A percentile compares a stretch with the other conserved stretches of the same genome.
These are phyloP conservation scores for Carnegiea gigantea DNA, from an alignment of 179 eudicot genomes.

Conservation along the genomic window DNA sequence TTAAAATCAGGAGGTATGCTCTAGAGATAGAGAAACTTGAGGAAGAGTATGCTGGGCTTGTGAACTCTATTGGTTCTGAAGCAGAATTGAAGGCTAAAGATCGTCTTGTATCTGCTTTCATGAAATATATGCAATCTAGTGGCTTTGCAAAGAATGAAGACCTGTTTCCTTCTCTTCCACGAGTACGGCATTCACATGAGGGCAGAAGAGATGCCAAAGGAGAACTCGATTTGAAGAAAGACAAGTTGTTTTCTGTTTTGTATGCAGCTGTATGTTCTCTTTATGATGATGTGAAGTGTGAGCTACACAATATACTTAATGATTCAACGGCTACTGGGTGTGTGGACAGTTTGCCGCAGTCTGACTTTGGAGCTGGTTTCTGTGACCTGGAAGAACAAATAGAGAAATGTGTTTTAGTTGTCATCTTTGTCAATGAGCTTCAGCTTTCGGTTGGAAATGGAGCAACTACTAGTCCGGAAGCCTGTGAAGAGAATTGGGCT, in stretches of 20 bases:
- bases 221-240: constrained; percentile 55
- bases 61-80: constrained; percentile 70
- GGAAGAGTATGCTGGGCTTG: constrained; percentile 67
- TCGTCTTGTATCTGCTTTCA: constrained; percentile 63
- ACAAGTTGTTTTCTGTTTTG: constrained; percentile 44
- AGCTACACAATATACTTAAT: constrained; percentile 42
- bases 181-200: constrained; percentile 34
- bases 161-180: constrained; percentile 28
- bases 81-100: constrained; percentile 69
- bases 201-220: constrained; percentile 38
- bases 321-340: constrained; percentile 35
- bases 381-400: constrained; percentile 70
- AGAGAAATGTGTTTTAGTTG: constrained; percentile 72
- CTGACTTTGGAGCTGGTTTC: constrained; percentile 50
- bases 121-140: constrained; percentile 61
- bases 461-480: constrained; percentile 29
- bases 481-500: constrained; percentile 63
- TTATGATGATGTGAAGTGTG: constrained; percentile 64
- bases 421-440: constrained; percentile 66
- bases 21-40: constrained; percentile 76
- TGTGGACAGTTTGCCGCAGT: constrained; percentile 31
- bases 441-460: constrained; percentile 38
- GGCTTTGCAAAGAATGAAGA: constrained; percentile 50
- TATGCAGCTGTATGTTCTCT: constrained; percentile 58
- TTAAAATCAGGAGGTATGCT: constrained; percentile 67